Percentiles rank a stretch among this genome's conserved stretches.
These are phyloP conservation scores for Aspergillus avenaceus DNA, from an alignment of 495 filamentous ascomycete genomes.

Conservation along the genomic window DNA sequence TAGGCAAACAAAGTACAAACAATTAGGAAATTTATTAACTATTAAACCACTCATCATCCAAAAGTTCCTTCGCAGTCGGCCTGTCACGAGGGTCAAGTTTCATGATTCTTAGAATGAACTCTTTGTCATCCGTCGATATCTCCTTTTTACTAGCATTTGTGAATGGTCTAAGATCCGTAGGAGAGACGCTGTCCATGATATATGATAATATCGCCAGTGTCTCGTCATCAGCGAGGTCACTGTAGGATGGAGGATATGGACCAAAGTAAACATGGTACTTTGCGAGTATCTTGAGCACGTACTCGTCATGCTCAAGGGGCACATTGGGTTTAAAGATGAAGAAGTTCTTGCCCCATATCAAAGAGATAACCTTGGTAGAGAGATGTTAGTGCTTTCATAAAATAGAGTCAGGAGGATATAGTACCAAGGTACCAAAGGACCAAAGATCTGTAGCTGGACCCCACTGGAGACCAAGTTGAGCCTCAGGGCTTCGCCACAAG, in stretches of 20 bases:
- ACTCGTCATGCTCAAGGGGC: neutral
- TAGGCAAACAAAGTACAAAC: too few species aligned
- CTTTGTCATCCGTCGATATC: constrained; percentile 21
- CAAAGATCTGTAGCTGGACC: constrained; percentile 40
- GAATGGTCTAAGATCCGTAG: neutral
- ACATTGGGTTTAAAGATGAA: neutral
- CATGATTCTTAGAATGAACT: constrained; percentile 22
- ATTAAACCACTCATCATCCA: constrained; percentile 21
- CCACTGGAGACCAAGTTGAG: constrained; percentile 29
- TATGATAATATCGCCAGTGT: neutral
- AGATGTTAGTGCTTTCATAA: too few species aligned
- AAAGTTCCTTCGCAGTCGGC: constrained; percentile 17
- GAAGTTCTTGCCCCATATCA: too few species aligned
- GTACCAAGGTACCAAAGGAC: constrained; percentile 37
- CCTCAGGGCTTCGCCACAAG: constrained; percentile 38
- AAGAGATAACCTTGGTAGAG: too few species aligned
- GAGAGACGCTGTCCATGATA: neutral
- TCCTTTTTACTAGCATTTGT: constrained; percentile 6
- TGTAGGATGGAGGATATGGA: neutral
- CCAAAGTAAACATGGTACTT: neutral
- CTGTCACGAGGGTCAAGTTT: constrained; percentile 27
- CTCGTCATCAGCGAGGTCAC: neutral
- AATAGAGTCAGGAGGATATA: too few species aligned
- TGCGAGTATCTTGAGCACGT: neutral
- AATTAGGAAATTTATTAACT: too few species aligned